Evolutionary conservation across 768 basidiomycete species (phyloP), one percentile per base, ranked within the genome.

Genomic region (Lactifluus echinatus): DNA sequence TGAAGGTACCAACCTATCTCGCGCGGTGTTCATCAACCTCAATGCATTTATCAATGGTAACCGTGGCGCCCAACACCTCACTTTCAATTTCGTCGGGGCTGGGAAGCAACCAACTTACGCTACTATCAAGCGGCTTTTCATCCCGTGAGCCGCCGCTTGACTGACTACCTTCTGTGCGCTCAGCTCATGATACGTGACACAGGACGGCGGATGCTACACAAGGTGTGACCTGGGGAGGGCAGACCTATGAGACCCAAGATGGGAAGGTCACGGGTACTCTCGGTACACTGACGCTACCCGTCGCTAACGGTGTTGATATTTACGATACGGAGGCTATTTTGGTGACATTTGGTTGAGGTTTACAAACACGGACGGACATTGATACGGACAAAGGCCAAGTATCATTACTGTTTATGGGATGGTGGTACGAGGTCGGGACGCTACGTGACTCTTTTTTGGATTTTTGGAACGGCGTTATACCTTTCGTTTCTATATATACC

Each of bases 11-110:
- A 48, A 14, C 0, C 68, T 86, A 46, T 70, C 60, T 11, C 76
- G 79, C 29, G 79, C 78, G 1, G 67, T 84, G 1, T 76, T 87
- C 59, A 77, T 86, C 66, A 83, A 87, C 63, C 78, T 75, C 0
- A 65, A 77, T 28, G 79, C 83, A 4, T 85, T 23, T 47, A 31
- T 29, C 21, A 39, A 43, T 44, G 60, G 50, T 10, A 26, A 49
- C 4, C 52, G 62, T 21, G 29, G 50, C 28, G 55, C 34, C 23
- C 39, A 39, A 15, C 59, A 55, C 34, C 42, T 59, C 17, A 21
- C 23, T 14, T 31, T 54, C n/a, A 26, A 39, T 23, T 44, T 39
- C 47, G 42, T 46, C 28, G 57, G 53, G 12, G 4, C n/a, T 12
- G 34, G 54, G 24, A 33, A 77, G 75, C 26, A n/a, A 6, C 71